These are phyloP conservation scores for Phytopythium aichiense DNA, from an alignment of 352 stramenopile species.

Conservation along the genomic window DNA sequence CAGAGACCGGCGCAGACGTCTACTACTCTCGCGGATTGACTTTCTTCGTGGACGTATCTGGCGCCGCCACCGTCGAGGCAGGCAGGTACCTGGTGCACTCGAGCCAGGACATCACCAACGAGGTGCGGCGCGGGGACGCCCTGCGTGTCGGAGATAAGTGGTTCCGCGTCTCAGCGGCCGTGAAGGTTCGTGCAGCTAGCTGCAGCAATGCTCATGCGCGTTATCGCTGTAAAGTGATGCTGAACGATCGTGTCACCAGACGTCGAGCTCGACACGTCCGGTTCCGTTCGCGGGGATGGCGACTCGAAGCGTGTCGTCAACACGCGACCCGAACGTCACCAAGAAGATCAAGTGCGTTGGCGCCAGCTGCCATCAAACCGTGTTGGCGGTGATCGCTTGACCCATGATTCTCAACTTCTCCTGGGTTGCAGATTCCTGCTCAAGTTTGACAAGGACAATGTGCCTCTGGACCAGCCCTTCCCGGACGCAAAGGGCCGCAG, in stretches of 20 bases:
- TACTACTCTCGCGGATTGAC: conserved; percentile 63
- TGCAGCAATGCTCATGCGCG: neutral
- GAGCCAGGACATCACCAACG: conserved; percentile 58
- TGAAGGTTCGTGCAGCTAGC: conserved; percentile 34
- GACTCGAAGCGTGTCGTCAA: conserved; percentile 78
- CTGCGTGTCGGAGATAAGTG: conserved; percentile 76
- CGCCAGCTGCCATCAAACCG: neutral
- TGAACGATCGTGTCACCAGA: conserved; percentile 15
- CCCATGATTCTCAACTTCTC: neutral
- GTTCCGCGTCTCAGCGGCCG: conserved; percentile 73
- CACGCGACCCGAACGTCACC: conserved; percentile 68
- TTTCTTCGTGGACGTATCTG: conserved; percentile 77
- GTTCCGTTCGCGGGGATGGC: conserved; percentile 64
- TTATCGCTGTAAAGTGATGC: neutral
- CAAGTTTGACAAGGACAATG: conserved; percentile 80
- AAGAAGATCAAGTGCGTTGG: conserved; percentile 67
- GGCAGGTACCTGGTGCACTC: conserved; percentile 64
- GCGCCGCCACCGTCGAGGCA: conserved; percentile 63
- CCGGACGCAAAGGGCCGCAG: conserved; percentile 64
- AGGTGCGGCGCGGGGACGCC: conserved; percentile 73
- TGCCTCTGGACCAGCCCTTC: conserved; percentile 76
- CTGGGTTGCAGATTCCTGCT: conserved; percentile 52
- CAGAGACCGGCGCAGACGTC: conserved; percentile 69
- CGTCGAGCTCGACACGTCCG: conserved; percentile 57
- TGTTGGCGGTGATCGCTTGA: no score